Evolutionary conservation across 169 alveolate genomes (phyloP), one percentile per base, ranked within the genome.

Genomic region (Amoebophrya sp.): DNA sequence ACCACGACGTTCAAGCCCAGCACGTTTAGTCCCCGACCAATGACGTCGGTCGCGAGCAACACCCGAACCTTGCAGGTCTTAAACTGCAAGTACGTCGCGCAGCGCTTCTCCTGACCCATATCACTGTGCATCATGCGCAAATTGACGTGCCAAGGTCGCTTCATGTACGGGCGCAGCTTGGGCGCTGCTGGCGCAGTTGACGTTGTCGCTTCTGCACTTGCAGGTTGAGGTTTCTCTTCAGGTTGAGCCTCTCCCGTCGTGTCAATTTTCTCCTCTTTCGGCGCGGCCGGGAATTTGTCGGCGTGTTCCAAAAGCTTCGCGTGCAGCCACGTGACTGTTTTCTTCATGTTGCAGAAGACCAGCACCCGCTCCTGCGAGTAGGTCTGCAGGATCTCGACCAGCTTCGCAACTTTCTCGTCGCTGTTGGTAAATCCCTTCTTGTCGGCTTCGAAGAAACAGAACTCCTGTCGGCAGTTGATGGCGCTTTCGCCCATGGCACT

Each of bases 321-420:
- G 10, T 66, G 83, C 29, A 66, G 83, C 83, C 83, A 66, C 38
- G 83, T 66, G 83, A 66, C 83, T 2, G 83, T 66, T 25, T 66
- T 66, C 35, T 66, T 66, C 83, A 66, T 66, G 83, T 66, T 66
- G 83, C 83, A 66, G 83, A 66, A 66, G 10, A 66, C 83, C 32
- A 66, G 83, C 10, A 66, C 32, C 35, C 83, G 83, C 18, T 66
- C 83, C 7, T 25, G 12, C 35, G 29, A 1, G 83, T 66, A 25
- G 1, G 29, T 3, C 83, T 7, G 1, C 35, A 66, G 0, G 35
- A 66, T 66, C 83, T 66, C 35, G 18, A 66, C 83, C 32, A 66
- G 83, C 0, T 25, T 7, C 12, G 12, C 83, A 7, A 66, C 35
- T 25, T 66, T 66, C 83, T 66, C 83, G 7, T 66, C 83, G 35